phyloP scores from a whole-genome alignment of 805 yeast genomes.

The Priceomyces castillae region DNA sequence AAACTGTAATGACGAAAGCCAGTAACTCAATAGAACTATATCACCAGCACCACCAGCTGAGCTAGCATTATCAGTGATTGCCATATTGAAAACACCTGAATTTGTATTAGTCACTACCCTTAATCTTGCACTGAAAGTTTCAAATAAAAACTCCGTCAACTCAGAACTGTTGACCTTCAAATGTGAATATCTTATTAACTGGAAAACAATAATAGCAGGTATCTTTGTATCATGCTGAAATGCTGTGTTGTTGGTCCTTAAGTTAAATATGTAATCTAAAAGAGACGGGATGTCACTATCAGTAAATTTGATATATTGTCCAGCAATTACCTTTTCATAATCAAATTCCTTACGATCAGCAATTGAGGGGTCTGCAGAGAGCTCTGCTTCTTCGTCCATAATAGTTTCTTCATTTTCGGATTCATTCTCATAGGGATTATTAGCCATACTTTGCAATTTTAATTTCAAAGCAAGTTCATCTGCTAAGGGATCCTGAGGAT shows the following conservation, averaged over 20 bases:
- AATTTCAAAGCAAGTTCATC: slow-evolving; percentile 36
- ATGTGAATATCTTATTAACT: slow-evolving; percentile 67
- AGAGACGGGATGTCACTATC: slow-evolving; percentile 54
- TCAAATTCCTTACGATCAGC: slow-evolving; percentile 45
- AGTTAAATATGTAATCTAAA: slow-evolving; percentile 45
- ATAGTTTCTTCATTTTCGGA: slow-evolving; percentile 19
- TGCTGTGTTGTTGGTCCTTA: slow-evolving; percentile 38
- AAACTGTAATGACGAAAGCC: slow-evolving; percentile 81
- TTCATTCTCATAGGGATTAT: slow-evolving; percentile 12
- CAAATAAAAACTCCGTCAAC: slow-evolving; percentile 57
- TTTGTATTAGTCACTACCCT: slow-evolving; percentile 58
- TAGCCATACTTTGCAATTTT: slow-evolving; percentile 31
- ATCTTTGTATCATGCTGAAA: slow-evolving; percentile 48
- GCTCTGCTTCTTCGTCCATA: slow-evolving; percentile 26
- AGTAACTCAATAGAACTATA: slow-evolving; percentile 72
- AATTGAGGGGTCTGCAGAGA: slow-evolving; percentile 28
- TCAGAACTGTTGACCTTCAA: slow-evolving; percentile 52
- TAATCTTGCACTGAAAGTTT: slow-evolving; percentile 59
- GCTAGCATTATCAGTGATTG: slow-evolving; percentile 26
- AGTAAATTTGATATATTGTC: slow-evolving; percentile 59
- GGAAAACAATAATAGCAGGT: slow-evolving; percentile 70
- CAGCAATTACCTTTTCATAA: slow-evolving; percentile 52
- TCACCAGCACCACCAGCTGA: slow-evolving; percentile 48
- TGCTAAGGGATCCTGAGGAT: slow-evolving; percentile 19
- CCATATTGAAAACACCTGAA: slow-evolving; percentile 54